Evolutionary conservation across 108 stramenopile species (phyloP).

Genomic region (Craspedostauros australis): DNA sequence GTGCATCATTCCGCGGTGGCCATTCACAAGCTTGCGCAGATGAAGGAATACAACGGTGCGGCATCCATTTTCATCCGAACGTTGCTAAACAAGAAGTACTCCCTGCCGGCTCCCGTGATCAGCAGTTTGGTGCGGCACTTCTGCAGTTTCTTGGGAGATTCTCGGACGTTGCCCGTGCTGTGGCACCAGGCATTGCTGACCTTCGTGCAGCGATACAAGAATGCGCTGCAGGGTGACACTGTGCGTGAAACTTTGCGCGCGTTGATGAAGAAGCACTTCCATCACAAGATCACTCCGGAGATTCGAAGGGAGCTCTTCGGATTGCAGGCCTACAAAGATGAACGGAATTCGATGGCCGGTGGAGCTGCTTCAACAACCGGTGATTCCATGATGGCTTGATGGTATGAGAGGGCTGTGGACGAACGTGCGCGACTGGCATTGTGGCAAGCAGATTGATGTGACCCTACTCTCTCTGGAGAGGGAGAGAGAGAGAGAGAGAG

Average conservation of each 20-base stretch:
- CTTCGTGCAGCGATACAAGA: conserved; percentile 95
- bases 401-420: too few relatives aligned
- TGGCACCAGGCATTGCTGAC: conserved; percentile 96
- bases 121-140: conserved; percentile 87
- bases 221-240: conserved; percentile 71
- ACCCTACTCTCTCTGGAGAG: too few relatives aligned
- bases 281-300: conserved; percentile 94
- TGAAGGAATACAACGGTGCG: conserved; percentile 90
- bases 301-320: conserved; percentile 94
- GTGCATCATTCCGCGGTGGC: conserved; percentile 96
- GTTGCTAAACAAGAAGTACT: conserved; percentile 96
- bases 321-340: conserved; percentile 72
- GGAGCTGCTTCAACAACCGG: too few relatives aligned
- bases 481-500: too few relatives aligned
- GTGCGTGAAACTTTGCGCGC: conserved; percentile 68
- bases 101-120: conserved; percentile 93
- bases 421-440: too few relatives aligned
- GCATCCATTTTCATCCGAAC: conserved; percentile 88
- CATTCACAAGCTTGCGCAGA: conserved; percentile 90
- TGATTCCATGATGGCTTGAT: too few relatives aligned
- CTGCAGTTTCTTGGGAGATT: conserved; percentile 61
- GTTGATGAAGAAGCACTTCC: conserved; percentile 87
- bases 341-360: too few relatives aligned
- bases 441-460: too few relatives aligned
- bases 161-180: conserved; percentile 78